These are phyloP conservation scores for Aechmea fasciata DNA, from an alignment of 176 grass and related monocot genomes.

Conservation along the genomic window DNA sequence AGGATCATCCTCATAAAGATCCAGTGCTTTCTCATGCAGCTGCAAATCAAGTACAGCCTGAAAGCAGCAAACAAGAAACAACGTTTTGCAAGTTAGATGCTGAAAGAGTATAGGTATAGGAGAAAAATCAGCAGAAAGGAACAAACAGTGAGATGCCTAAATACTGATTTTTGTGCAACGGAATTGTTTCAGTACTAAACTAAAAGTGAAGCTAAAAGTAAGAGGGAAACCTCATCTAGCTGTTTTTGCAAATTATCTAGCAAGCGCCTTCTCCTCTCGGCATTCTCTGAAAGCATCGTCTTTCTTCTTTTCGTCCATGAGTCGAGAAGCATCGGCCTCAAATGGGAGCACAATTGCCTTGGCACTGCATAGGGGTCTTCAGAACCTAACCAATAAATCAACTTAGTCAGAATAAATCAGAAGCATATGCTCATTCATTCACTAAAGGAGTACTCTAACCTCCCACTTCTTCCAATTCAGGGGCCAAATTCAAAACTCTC, in stretches of 20 bases:
- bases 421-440: not conserved
- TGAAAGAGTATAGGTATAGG: slow-evolving; percentile 5
- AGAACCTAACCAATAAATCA: slow-evolving; percentile 39
- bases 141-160: not conserved
- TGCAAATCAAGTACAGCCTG: slow-evolving; percentile 90
- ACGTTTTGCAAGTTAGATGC: not conserved
- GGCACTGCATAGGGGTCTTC: slow-evolving; percentile 45
- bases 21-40: slow-evolving; percentile 86
- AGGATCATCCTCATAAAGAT: slow-evolving; percentile 84
- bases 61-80: slow-evolving; percentile 11
- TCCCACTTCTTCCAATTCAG: slow-evolving; percentile 76
- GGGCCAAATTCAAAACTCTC: slow-evolving; percentile 61
- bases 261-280: slow-evolving; percentile 66
- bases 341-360: slow-evolving; percentile 55
- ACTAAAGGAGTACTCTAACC: slow-evolving; percentile 42
- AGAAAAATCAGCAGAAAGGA: not conserved
- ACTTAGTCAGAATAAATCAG: slow-evolving; percentile 13
- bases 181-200: not conserved
- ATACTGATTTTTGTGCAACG: not conserved
- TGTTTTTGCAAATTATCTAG: slow-evolving; percentile 92
- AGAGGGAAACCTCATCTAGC: slow-evolving; percentile 64
- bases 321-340: slow-evolving; percentile 87
- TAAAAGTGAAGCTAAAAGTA: not conserved
- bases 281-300: slow-evolving; percentile 74
- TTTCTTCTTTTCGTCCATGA: slow-evolving; percentile 82